Evolutionary conservation across 768 basidiomycete genomes (phyloP).

Genomic region (Epithele typhae): DNA sequence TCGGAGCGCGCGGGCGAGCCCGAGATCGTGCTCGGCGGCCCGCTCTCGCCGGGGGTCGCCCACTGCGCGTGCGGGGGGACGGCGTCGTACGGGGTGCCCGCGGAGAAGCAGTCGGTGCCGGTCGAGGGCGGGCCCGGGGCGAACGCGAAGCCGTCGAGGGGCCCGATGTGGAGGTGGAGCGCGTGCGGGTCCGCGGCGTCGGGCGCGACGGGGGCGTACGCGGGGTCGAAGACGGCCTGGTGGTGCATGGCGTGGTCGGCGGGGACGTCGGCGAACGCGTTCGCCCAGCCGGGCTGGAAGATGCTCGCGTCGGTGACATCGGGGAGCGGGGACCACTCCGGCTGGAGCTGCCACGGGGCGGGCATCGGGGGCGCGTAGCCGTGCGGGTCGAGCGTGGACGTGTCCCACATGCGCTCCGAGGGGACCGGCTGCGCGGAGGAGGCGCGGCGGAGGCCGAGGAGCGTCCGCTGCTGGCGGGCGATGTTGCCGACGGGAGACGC

Average conservation of each 20-base stretch:
- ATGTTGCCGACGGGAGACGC: slow-evolving; percentile 43
- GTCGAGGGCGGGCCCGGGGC: slow-evolving; percentile 7
- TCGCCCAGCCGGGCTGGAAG: slow-evolving; percentile 18
- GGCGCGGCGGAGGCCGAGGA: slow-evolving; percentile 44
- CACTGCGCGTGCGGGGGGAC: slow-evolving; percentile 11
- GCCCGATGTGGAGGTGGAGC: slow-evolving; percentile 14
- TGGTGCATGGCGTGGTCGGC: background rate
- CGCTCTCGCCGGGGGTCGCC: slow-evolving; percentile 11
- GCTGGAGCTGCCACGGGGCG: slow-evolving; percentile 28
- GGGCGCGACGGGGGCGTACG: slow-evolving; percentile 4
- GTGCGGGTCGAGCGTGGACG: slow-evolving; percentile 5
- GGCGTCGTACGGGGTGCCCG: background rate
- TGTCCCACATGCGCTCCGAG: slow-evolving; percentile 31
- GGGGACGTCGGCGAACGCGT: slow-evolving; percentile 11
- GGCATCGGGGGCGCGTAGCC: background rate
- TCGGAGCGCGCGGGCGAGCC: too few species aligned
- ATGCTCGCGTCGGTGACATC: slow-evolving; percentile 27
- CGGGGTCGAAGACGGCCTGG: slow-evolving; percentile 1
- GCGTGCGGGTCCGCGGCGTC: background rate
- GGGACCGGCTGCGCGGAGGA: slow-evolving; percentile 43
- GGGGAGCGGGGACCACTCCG: slow-evolving; percentile 45
- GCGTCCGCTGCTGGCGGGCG: slow-evolving; percentile 36
- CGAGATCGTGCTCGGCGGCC: slow-evolving; percentile 11
- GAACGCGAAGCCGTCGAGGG: slow-evolving; percentile 14
- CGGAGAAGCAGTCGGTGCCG: background rate